These are phyloP conservation scores for Hansenula sp. DNA, from an alignment of 1,139 yeast genomes.

Conservation along the genomic window DNA sequence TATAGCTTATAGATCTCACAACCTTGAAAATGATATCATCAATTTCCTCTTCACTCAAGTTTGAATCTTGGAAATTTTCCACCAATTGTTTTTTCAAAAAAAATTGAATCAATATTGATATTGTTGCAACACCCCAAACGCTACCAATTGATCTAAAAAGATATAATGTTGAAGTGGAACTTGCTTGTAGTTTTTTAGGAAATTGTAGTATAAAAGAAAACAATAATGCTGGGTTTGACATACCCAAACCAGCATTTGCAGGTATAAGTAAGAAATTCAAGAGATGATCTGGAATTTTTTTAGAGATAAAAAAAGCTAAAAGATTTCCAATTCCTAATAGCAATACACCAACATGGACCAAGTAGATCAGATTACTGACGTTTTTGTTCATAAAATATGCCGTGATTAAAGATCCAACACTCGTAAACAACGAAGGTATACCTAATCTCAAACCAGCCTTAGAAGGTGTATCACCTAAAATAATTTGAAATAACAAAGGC, in stretches of 20 bases:
- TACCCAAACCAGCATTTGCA: slow-evolving; percentile 38
- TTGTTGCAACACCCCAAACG: slow-evolving; percentile 37
- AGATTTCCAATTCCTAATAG: slow-evolving; percentile 33
- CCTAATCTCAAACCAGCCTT: slow-evolving; percentile 44
- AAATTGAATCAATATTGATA: slow-evolving; percentile 28
- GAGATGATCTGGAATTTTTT: slow-evolving; percentile 23
- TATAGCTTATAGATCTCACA: slow-evolving; percentile 9
- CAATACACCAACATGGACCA: slow-evolving; percentile 29
- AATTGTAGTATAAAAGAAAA: slow-evolving; percentile 35
- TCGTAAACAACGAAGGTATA: slow-evolving; percentile 35
- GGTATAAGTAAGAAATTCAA: slow-evolving; percentile 29
- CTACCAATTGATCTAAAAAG: slow-evolving; percentile 36
- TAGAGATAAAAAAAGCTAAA: slow-evolving; percentile 26
- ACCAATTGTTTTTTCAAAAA: slow-evolving; percentile 7
- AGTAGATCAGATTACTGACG: slow-evolving; percentile 18
- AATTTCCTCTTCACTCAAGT: slow-evolving; percentile 2
- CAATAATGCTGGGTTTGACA: slow-evolving; percentile 35
- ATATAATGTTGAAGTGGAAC: slow-evolving; percentile 36
- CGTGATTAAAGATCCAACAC: slow-evolving; percentile 36
- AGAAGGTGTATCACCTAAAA: slow-evolving; percentile 45
- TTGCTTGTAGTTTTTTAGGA: slow-evolving; percentile 28
- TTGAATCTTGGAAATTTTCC: slow-evolving; percentile 6
- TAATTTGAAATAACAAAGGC: slow-evolving; percentile 39
- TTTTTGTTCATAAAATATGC: slow-evolving; percentile 32
- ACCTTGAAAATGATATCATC: slow-evolving; percentile 6